phyloP scores from a whole-genome alignment of 1,284 basidiomycete species.

The Inonotus hispidus region DNA sequence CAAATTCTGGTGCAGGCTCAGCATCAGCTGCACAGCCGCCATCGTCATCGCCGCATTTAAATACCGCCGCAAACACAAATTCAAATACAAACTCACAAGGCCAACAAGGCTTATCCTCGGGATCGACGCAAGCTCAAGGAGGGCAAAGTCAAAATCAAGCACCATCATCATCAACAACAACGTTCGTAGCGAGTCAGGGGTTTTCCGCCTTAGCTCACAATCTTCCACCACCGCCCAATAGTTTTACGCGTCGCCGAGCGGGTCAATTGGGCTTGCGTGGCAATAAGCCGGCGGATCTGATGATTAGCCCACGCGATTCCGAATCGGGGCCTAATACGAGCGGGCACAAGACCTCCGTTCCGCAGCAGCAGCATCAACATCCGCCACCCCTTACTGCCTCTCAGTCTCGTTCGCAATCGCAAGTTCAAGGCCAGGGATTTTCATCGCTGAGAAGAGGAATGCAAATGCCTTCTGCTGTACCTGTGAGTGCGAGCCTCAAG shows the following conservation, averaged over 20 bases:
- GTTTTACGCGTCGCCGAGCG: conserved; percentile 67
- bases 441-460: not conserved
- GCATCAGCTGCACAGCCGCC: not conserved
- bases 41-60: not conserved
- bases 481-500: conserved; percentile 23
- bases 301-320: conserved; percentile 62
- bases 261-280: conserved; percentile 50
- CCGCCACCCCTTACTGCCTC: not conserved
- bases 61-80: not conserved
- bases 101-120: not conserved
- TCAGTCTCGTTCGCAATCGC: not conserved
- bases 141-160: conserved; percentile 9
- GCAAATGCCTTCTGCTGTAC: not conserved
- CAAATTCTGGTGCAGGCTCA: not conserved
- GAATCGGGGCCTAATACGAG: conserved; percentile 30
- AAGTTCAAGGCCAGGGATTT: not conserved
- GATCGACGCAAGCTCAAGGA: conserved; percentile 7
- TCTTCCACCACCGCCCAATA: conserved; percentile 63
- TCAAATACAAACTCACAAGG: not conserved
- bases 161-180: conserved; percentile 11
- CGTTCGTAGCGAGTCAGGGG: conserved; percentile 13
- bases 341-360: not conserved
- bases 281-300: conserved; percentile 70
- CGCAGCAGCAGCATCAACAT: not conserved
- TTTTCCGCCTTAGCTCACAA: conserved; percentile 24